Evolutionary conservation across 306 rosid species (phyloP), one percentile per base, ranked within the genome.

Genomic region (Dalbergia cultrata): DNA sequence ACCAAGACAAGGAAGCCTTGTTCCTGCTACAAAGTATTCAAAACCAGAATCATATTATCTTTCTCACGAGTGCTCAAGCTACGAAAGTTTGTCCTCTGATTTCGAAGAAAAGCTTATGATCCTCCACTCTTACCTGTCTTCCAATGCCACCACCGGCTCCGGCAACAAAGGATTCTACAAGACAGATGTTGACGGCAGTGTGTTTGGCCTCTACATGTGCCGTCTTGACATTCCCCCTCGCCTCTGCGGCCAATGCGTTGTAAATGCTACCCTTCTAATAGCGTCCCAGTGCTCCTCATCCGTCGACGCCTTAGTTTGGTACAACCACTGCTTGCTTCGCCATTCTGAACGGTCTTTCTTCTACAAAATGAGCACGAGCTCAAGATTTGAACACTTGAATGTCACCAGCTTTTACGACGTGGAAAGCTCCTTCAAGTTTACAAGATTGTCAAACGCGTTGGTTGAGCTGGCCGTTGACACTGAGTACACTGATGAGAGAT

Each of bases 271-370:
- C 0, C 1, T 16, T 2, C 12, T 0, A 64, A 13, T 83, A 34
- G 3, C 18, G 5, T 19, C 60, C 13, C 13, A 8, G 17, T 84
- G 78, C 50, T 4, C 14, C 11, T 49, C 18, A 0, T 26, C 7
- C 12, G 45, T 10, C 43, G 65, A 52, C 52, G 81, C 69, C 9
- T 60, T 84, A 13, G 60, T 79, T 35, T 84, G 87, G 87, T 74
- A 79, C 49, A 70, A 35, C 0, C 63, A 67, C 9, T 84, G 87
- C 18, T 2, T 74, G 61, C 21, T 84, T 22, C 67, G 84, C 4
- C 74, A 84, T 69, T 74, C 87, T 3, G 3, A 60, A 17, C 7
- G 8, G 6, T 14, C 18, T 47, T 73, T 61, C 77, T 73, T 79
- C 39, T 9, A 45, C 19, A 18, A 1, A 8, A 45, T 67, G 22